These are phyloP conservation scores for Mucor ambiguus DNA, from an alignment of 371 early-diverging fungal species.

Conservation along the genomic window DNA sequence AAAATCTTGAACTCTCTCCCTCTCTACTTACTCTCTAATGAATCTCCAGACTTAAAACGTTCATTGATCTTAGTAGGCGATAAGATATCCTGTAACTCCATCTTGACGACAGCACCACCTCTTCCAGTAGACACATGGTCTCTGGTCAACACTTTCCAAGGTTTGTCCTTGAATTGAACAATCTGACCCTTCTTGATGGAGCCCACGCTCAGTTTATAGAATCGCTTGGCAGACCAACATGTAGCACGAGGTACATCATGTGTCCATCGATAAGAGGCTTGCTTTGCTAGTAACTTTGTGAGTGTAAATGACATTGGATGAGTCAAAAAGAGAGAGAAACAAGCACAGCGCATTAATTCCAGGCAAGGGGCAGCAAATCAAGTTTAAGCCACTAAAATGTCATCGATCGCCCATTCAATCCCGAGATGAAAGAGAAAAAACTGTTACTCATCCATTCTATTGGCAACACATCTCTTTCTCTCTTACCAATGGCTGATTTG, in stretches of 20 bases:
- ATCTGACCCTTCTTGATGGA: constrained; percentile 52
- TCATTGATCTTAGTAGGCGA: constrained; percentile 59
- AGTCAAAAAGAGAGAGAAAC: neutral
- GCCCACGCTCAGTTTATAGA: constrained; percentile 49
- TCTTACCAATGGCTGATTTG: constrained; percentile 19
- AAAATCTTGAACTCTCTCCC: too few relatives aligned
- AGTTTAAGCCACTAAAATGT: constrained; percentile 4
- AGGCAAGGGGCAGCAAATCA: neutral
- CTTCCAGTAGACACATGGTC: constrained; percentile 51
- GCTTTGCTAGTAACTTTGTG: neutral
- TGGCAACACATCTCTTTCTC: neutral
- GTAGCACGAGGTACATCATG: neutral
- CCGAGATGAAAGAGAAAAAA: neutral
- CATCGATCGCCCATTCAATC: neutral
- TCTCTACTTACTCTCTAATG: constrained; percentile 61
- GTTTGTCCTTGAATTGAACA: constrained; percentile 47
- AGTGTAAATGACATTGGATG: constrained; percentile 6
- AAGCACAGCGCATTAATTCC: neutral
- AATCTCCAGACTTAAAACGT: constrained; percentile 64
- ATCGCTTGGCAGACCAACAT: constrained; percentile 8
- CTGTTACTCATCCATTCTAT: neutral
- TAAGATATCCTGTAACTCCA: constrained; percentile 66
- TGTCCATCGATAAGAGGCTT: neutral
- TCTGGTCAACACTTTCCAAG: constrained; percentile 47
- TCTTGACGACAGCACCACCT: constrained; percentile 59